Conservation (phyloP, 192 early-diverging fungal genomes). For the Spizellomyces sp. region DNA sequence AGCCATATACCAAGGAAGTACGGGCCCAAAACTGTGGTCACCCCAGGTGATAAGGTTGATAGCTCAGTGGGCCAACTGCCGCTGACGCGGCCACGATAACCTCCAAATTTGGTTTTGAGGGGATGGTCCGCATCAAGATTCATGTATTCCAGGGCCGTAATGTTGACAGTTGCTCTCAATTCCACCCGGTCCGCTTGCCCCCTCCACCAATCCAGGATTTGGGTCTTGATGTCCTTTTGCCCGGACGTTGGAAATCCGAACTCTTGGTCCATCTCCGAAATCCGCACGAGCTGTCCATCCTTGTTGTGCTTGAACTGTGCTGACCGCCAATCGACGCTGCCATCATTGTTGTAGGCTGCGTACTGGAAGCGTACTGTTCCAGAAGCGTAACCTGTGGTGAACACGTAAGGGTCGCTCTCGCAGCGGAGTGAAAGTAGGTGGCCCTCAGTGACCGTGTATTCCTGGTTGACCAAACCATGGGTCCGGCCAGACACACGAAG, state of each 20-base stretch:
- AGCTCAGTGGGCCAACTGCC: neutral
- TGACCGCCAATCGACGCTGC: too few species aligned
- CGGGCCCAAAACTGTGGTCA: neutral
- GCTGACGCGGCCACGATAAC: neutral
- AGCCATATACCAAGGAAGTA: constrained; percentile 19
- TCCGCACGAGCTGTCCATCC: neutral
- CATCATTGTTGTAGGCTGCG: too few species aligned
- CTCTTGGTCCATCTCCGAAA: neutral
- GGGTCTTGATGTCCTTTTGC: neutral
- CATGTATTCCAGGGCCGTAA: neutral
- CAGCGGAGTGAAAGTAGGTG: too few species aligned
- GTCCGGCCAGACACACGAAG: neutral
- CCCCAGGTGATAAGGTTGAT: neutral
- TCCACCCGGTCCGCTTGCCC: neutral
- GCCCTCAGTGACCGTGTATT: too few species aligned
- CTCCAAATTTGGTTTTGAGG: constrained; percentile 4
- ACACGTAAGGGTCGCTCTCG: too few species aligned
- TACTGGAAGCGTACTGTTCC: too few species aligned
- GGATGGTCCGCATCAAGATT: neutral
- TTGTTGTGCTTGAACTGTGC: neutral
- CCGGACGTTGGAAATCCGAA: too few species aligned
- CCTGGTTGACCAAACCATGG: too few species aligned
- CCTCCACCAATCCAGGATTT: constrained; percentile 1
- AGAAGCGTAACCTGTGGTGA: too few species aligned
- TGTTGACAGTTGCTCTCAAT: neutral